Conservation (phyloP, 2,329 filamentous ascomycete species). For the Curvularia hawaiiensis region DNA sequence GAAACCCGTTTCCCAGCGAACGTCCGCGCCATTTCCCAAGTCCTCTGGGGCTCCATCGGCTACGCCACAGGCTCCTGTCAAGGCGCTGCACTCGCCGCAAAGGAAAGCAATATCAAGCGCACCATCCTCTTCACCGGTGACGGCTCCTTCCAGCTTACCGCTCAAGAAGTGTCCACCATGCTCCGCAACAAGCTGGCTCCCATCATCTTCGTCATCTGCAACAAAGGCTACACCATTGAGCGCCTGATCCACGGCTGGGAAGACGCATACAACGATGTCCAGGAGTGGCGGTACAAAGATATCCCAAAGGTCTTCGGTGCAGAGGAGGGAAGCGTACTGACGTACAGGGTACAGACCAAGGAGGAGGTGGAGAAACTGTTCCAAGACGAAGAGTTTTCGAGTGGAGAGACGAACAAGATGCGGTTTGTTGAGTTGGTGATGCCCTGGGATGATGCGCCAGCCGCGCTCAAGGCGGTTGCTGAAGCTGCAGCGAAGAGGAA, state of each 20-base stretch:
- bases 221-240: conserved; percentile 89
- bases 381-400: conserved; percentile 63
- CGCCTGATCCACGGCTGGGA: conserved; percentile 85
- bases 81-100: conserved; percentile 75
- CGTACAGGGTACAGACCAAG: conserved; percentile 71
- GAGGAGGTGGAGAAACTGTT: conserved; percentile 71
- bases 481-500: conserved; percentile 74
- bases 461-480: conserved; percentile 70
- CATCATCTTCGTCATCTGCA: conserved; percentile 86
- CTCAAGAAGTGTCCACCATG: conserved; percentile 84
- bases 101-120: conserved; percentile 65
- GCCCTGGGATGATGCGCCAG: conserved; percentile 77
- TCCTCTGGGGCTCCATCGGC: conserved; percentile 72
- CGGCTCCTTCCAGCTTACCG: conserved; percentile 83
- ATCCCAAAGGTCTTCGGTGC: conserved; percentile 72
- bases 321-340: conserved; percentile 61
- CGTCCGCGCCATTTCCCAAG: conserved; percentile 82
- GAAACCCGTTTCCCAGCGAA: conserved; percentile 77
- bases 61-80: conserved; percentile 67
- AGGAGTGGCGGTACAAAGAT: conserved; percentile 73
- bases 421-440: conserved; percentile 85
- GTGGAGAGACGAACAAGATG: conserved; percentile 49
- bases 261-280: conserved; percentile 80
- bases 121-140: conserved; percentile 90
- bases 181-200: conserved; percentile 74